Evolutionary conservation across 306 rosid species (phyloP), one percentile per base, ranked within the genome.

Genomic region (Oemleria cerasiformis): DNA sequence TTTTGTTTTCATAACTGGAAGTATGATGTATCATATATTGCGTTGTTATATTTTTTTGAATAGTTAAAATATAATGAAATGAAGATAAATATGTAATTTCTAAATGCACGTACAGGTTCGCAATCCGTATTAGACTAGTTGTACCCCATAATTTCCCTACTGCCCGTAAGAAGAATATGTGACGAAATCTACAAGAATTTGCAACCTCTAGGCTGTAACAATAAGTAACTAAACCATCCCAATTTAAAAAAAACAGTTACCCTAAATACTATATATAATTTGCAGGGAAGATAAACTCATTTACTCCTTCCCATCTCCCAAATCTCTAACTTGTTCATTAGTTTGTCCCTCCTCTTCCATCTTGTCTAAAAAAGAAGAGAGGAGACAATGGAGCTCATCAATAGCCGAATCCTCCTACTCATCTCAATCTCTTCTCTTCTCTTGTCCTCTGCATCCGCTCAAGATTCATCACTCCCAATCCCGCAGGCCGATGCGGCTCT

Each of bases 301-400:
- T 4, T 63, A 8, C 53, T 53, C 49, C 39, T 45, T 60, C 57
- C 68, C 34, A 30, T 61, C 12, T n/a, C 47, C 60, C 68, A 17
- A 45, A 34, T 9, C 45, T 48, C 15, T 1, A 1, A 2, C 43
- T 42, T 20, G 25, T 7, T 19, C 16, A 2, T n/a, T 53, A 8
- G 12, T 0, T 57, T 63, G 70, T 63, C 64, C 51, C 67, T 75
- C 47, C 60, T 75, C 73, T 56, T 53, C 16, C 40, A 8, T 15
- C 54, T 61, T 45, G 6, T 23, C 34, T 17, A 21, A 17, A 63
- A n/a, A 8, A 16, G 3, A 39, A 62, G 70, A 53, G 21, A 13
- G n/a, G 44, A 66, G 53, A 75, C 54, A 48, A 73, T 75, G 73
- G 60, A 66, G 63, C 25, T 57, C 40, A 57, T 66, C 73, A 75